A percentile compares a stretch with the other conserved stretches of the same genome.
These are phyloP conservation scores for Quillaja saponaria DNA, from an alignment of 306 rosid genomes.

Conservation along the genomic window DNA sequence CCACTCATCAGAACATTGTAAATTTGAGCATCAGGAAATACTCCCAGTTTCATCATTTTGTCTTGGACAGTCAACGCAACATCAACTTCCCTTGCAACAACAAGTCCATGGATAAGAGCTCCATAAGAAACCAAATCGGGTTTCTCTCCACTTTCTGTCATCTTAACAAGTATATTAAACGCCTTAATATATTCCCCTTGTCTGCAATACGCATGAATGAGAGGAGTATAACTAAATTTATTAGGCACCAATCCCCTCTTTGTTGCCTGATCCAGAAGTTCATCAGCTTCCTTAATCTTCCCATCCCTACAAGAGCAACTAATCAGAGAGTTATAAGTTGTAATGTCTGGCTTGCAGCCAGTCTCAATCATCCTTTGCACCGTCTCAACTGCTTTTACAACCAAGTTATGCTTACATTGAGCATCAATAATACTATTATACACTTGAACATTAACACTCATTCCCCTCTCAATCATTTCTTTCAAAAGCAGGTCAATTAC, in stretches of 20 bases:
- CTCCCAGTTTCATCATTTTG: slow-evolving; percentile 69
- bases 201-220: slow-evolving; percentile 58
- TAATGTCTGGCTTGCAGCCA: slow-evolving; percentile 71
- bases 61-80: slow-evolving; percentile 56
- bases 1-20: slow-evolving; percentile 84
- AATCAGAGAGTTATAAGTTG: slow-evolving; percentile 63
- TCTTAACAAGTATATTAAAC: slow-evolving; percentile 55
- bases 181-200: slow-evolving; percentile 67
- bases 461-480: slow-evolving; percentile 65
- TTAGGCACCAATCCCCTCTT: slow-evolving; percentile 48
- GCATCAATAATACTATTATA: slow-evolving; percentile 67
- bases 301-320: slow-evolving; percentile 58
- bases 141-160: slow-evolving; percentile 61
- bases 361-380: slow-evolving; percentile 52
- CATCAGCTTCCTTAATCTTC: slow-evolving; percentile 58
- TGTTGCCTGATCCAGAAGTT: slow-evolving; percentile 50
- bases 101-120: slow-evolving; percentile 74
- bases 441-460: slow-evolving; percentile 50
- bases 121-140: slow-evolving; percentile 75
- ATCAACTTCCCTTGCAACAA: slow-evolving; percentile 62
- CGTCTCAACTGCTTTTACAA: slow-evolving; percentile 43
- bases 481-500: slow-evolving; percentile 54
- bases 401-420: slow-evolving; percentile 51
- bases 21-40: slow-evolving; percentile 72
- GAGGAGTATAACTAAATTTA: slow-evolving; percentile 66